A percentile compares a stretch with the other conserved stretches of the same genome.
These are phyloP conservation scores for Leccinum angustisporum DNA, from an alignment of 1,284 basidiomycete genomes.

Conservation along the genomic window DNA sequence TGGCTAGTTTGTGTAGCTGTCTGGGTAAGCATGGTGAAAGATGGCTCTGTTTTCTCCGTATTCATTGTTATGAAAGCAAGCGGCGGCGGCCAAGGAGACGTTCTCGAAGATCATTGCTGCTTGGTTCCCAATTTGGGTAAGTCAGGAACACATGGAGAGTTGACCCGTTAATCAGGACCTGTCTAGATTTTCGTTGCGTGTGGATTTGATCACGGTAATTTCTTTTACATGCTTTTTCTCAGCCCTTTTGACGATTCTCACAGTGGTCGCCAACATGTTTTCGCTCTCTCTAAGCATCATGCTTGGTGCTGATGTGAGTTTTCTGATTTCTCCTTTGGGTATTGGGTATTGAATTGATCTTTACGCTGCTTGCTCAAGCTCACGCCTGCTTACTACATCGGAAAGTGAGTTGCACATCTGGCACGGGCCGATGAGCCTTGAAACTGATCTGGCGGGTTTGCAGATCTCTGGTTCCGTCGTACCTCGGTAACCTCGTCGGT, in stretches of 20 bases:
- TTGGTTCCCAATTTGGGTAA: constrained; percentile 77
- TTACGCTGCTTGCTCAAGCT: constrained; percentile 38
- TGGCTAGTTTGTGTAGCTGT: constrained; percentile 78
- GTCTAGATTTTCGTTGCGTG: constrained; percentile 69
- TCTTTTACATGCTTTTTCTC: neutral
- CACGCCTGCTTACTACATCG: constrained; percentile 58
- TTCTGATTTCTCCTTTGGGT: neutral
- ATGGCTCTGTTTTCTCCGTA: neutral
- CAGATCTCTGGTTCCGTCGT: constrained; percentile 67
- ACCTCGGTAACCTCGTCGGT: constrained; percentile 70
- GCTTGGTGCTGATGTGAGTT: constrained; percentile 61
- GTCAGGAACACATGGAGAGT: constrained; percentile 14
- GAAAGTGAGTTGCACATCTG: constrained; percentile 47
- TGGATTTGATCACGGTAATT: constrained; percentile 69
- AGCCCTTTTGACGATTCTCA: neutral
- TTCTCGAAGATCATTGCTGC: constrained; percentile 71
- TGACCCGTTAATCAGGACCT: constrained; percentile 2
- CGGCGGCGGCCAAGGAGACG: constrained; percentile 68
- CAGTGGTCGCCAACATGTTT: constrained; percentile 75
- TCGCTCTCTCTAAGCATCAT: constrained; percentile 71
- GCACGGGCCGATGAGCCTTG: neutral
- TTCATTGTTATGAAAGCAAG: constrained; percentile 51
- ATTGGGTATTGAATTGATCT: constrained; percentile 8
- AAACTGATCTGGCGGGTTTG: neutral
- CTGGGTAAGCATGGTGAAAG: constrained; percentile 51